Percentiles rank a stretch among this genome's conserved stretches.
These are phyloP conservation scores for Paraurostyla sp. DNA, from an alignment of 73 alveolate genomes.

Conservation along the genomic window DNA sequence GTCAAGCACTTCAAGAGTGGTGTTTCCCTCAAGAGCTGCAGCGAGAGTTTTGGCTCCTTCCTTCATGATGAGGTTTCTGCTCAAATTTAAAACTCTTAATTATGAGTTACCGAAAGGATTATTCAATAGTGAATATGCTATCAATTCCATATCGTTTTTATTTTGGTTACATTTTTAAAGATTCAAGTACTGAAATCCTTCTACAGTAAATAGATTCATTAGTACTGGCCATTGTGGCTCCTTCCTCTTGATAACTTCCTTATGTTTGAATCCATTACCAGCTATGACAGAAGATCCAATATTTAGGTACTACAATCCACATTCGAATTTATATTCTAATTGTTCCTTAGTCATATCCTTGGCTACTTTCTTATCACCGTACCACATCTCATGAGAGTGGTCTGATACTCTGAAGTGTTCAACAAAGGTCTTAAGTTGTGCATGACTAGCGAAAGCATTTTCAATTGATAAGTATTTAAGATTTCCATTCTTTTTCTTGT, in stretches of 20 bases:
- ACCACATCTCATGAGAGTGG: constrained; percentile 88
- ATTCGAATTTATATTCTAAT: constrained; percentile 79
- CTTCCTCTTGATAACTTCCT: constrained; percentile 73
- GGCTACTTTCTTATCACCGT: constrained; percentile 84
- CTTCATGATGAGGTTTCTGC: constrained; percentile 81
- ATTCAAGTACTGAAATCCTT: constrained; percentile 19
- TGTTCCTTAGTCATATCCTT: constrained; percentile 84
- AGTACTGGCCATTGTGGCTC: constrained; percentile 69
- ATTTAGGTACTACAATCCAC: constrained; percentile 81
- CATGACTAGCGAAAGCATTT: constrained; percentile 52
- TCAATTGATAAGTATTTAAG: constrained; percentile 76
- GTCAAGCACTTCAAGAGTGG: constrained; percentile 82
- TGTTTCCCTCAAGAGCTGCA: constrained; percentile 82
- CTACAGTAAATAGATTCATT: constrained; percentile 14
- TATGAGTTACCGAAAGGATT: constrained; percentile 54
- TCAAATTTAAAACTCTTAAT: constrained; percentile 73
- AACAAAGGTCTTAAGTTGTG: constrained; percentile 67
- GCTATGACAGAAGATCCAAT: constrained; percentile 66
- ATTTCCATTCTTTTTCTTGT: constrained; percentile 90
- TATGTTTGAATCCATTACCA: constrained; percentile 70
- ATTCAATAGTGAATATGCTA: constrained; percentile 25
- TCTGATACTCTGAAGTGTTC: constrained; percentile 86
- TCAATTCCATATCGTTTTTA: constrained; percentile 69
- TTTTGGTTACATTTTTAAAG: constrained; percentile 41
- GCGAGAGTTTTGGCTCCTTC: constrained; percentile 93